These are phyloP conservation scores for Thermoascus crustaceus DNA, from an alignment of 2,329 filamentous ascomycete species.

Conservation along the genomic window DNA sequence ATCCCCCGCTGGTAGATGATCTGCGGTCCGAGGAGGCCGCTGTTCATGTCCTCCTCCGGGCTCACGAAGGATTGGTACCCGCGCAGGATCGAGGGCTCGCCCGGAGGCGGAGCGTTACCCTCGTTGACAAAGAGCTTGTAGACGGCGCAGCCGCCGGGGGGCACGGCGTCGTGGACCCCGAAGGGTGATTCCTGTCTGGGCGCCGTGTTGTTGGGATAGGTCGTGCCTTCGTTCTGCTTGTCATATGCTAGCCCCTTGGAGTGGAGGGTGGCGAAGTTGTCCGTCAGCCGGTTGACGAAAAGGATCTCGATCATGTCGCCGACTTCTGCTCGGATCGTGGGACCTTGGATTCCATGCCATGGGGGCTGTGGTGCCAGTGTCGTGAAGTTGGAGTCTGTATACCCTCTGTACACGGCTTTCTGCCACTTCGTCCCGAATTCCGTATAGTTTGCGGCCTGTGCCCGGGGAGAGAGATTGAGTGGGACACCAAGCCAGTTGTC, in stretches of 20 bases:
- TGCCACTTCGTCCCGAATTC: constrained; percentile 14
- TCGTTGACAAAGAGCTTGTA: too few species aligned
- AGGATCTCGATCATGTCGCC: too few species aligned
- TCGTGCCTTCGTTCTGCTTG: too few species aligned
- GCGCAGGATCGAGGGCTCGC: constrained; percentile 9
- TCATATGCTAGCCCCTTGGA: too few species aligned
- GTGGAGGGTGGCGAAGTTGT: too few species aligned
- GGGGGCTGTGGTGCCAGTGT: constrained; percentile 14
- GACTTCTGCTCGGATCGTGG: too few species aligned
- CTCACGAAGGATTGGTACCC: constrained; percentile 21
- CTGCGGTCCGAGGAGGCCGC: constrained; percentile 18
- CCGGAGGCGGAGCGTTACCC: constrained; percentile 10
- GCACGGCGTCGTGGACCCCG: too few species aligned
- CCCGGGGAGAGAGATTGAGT: constrained; percentile 8
- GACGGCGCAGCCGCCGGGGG: too few species aligned
- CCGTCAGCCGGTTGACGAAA: too few species aligned
- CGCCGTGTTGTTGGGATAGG: too few species aligned
- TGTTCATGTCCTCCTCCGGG: constrained; percentile 10
- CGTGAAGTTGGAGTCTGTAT: constrained; percentile 20
- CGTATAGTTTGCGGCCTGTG: constrained; percentile 4
- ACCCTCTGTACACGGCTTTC: constrained; percentile 24
- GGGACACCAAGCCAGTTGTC: constrained; percentile 11
- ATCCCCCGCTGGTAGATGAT: constrained; percentile 18
- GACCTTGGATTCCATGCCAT: too few species aligned
- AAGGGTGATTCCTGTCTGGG: too few species aligned